Conservation (phyloP, 805 yeast species). For the Tetrapisispora namnaoensis region DNA sequence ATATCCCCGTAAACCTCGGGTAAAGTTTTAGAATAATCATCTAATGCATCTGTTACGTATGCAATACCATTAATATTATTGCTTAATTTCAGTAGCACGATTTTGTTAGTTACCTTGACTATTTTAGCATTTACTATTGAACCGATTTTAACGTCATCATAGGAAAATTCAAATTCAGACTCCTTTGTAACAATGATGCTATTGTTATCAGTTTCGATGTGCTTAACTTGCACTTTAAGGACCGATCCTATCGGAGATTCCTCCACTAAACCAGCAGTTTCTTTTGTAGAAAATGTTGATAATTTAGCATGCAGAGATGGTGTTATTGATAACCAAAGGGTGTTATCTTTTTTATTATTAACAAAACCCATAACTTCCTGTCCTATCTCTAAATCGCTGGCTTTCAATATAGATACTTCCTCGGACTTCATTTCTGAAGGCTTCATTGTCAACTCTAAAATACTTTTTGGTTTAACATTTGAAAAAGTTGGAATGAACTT, state of each 20-base stretch:
- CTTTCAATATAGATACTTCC: conserved; percentile 25
- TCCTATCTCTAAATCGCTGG: conserved; percentile 39
- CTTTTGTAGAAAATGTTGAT: conserved; percentile 48
- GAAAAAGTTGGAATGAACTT: conserved; percentile 58
- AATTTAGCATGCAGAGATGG: conserved; percentile 62
- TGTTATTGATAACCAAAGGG: conserved; percentile 58
- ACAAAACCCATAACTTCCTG: conserved; percentile 49
- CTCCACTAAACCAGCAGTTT: conserved; percentile 43
- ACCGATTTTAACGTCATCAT: conserved; percentile 45
- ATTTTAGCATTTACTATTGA: conserved; percentile 52
- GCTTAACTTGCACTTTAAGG: conserved; percentile 44
- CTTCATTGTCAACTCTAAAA: conserved; percentile 56
- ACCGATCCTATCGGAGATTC: conserved; percentile 67
- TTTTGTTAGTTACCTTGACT: conserved; percentile 45
- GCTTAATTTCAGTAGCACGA: conserved; percentile 63
- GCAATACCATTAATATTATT: conserved; percentile 45
- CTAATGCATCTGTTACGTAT: conserved; percentile 66
- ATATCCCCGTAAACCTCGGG: conserved; percentile 36
- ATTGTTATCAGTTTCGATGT: conserved; percentile 45
- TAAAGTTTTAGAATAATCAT: conserved; percentile 49
- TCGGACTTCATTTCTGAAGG: conserved; percentile 30
- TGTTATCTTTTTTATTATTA: conserved; percentile 51
- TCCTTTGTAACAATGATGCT: conserved; percentile 43
- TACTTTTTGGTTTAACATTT: conserved; percentile 42
- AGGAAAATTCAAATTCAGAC: conserved; percentile 31